A percentile compares a stretch with the other conserved stretches of the same genome.
These are phyloP conservation scores for Calophaca sinica DNA, from an alignment of 306 rosid genomes.

Conservation along the genomic window DNA sequence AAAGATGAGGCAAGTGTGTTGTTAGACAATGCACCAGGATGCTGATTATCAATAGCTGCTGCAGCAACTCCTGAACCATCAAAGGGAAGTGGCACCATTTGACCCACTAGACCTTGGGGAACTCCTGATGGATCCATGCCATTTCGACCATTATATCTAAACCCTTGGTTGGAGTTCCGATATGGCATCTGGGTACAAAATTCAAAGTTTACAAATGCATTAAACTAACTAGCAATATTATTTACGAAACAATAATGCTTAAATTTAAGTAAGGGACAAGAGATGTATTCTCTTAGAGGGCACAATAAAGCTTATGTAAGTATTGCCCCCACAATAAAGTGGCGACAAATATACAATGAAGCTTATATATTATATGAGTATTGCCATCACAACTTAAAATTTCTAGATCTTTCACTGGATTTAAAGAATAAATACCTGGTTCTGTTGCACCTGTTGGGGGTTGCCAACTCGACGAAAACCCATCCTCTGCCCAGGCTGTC, in stretches of 20 bases:
- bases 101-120: constrained; percentile 58
- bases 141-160: constrained; percentile 61
- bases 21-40: constrained; percentile 57
- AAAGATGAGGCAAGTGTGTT: constrained; percentile 76
- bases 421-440: constrained; percentile 55
- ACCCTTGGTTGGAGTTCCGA: constrained; percentile 70
- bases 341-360: too few relatives aligned
- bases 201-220: background rate
- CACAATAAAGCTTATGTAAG: too few relatives aligned
- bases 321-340: too few relatives aligned
- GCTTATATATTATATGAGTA: too few relatives aligned
- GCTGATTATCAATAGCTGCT: constrained; percentile 55
- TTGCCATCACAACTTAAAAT: too few relatives aligned
- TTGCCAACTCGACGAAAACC: constrained; percentile 68
- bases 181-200: constrained; percentile 57
- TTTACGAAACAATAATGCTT: background rate
- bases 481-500: constrained; percentile 68
- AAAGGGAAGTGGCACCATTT: constrained; percentile 65
- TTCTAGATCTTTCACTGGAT: too few relatives aligned
- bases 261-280: background rate
- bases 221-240: background rate
- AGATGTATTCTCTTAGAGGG: too few relatives aligned
- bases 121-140: constrained; percentile 56
- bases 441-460: constrained; percentile 63
- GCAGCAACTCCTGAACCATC: constrained; percentile 58